Evolutionary conservation across 2,329 filamentous ascomycete genomes (phyloP), one percentile per base, ranked within the genome.

Genomic region (Ceratocystis papillata): DNA sequence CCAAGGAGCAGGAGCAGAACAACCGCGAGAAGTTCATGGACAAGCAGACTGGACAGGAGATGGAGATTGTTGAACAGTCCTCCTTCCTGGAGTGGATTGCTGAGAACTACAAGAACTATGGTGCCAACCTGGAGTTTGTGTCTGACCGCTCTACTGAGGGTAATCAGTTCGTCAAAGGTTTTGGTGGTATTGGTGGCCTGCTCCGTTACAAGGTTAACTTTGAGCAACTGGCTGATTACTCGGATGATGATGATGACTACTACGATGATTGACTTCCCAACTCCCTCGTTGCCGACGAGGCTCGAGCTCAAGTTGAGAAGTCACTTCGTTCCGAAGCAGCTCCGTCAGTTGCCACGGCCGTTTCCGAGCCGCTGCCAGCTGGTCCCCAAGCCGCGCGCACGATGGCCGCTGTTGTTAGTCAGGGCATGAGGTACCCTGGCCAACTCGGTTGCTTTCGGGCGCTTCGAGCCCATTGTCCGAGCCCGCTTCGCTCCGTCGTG

Each of bases 151-250:
- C 93, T 68, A 96, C 90, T 69, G 94, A 99, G 79, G 94, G 94
- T 75, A 99, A 99, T 79, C 94, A 99, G 81, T 99, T 99, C 79
- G 94, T 99, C 74, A 97, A 96, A 81, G 94, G 94, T 70, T 99
- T 99, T 75, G 94, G 94, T 87, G 94, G 94, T 74, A 96, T 99
- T 72, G 94, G 94, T 71, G 93, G 93, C 70, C 87, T 99, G 74
- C 86, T 99, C 75, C 91, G 94, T 72, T 99, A 99, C 86, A 96
- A 96, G 82, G 90, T 99, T 82, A 99, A 99, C 82, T 99, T 99
- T 80, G 95, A 99, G 80, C 95, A 99, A 79, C 84, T 99, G 77
- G 88, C 88, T 77, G 94, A 97, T 76, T 83, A 88, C 74, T 86
- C 88, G 74, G 92, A 96, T 76, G 89, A 94, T 76, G 88, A 92